Base-by-base conservation (phyloP, 2,329 filamentous ascomycete genomes). In the Hymenoscyphus fructigenus region DNA sequence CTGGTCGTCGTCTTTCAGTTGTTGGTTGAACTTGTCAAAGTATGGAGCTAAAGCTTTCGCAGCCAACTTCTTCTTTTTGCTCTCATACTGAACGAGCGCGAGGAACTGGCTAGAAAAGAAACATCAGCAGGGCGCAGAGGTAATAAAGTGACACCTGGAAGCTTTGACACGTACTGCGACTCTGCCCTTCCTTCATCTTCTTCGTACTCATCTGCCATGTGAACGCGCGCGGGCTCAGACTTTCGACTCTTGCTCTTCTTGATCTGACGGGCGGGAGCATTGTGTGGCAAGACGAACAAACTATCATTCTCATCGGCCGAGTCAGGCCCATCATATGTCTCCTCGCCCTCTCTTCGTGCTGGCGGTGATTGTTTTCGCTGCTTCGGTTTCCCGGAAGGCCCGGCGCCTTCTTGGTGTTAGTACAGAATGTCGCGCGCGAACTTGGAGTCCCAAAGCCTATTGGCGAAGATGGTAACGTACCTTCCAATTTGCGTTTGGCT, bases 141-240 rank as follows among this genome's bases (percentile, higher is more conserved):
- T 10, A 6, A 26, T 50, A 29, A 9, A 20, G 17, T 20, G 1
- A 15, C 28, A 36, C 23, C 6, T 36, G 29, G 14, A 23, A 34
- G 14, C 23, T 12, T 47, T 58, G 23, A 34, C 38, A 64, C 72
- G 56, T 68, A 75, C 73, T 73, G 70, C 65, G 68, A 70, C 59
- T 72, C 69, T 59, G 64, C 64, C 3, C 71, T 64, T 29, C 70
- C 72, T 14, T 67, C 65, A 66, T 75, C 72, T 32, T 71, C 69
- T 9, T 71, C 68, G 38, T 71, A 70, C 61, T 73, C 73, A 64
- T 72, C 69, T 1, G 44, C 62, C 38, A 57, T 66, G 7, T n/a
- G 44, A 34, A 57, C 34, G 10, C 63, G 62, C 47, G 60, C 57
- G 32, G 68, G 69, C 57, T 72, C 71, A 5, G 69, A 70, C 61